Evolutionary conservation across 139 green algal species (phyloP).

Genomic region (Pseudopediastrum boryanum): DNA sequence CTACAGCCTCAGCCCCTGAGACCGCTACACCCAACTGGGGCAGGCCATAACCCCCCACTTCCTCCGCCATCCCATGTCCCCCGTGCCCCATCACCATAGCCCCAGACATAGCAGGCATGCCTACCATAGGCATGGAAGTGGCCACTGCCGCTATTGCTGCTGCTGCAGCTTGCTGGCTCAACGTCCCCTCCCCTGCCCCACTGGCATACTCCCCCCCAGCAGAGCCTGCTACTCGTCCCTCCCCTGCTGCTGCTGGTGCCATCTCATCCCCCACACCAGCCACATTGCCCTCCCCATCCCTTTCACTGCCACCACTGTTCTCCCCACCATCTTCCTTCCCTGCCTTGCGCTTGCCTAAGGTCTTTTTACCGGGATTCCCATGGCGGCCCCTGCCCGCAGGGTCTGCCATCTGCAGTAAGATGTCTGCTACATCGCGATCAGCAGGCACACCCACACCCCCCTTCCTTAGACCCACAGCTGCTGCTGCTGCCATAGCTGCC

Average conservation of each 20-base stretch:
- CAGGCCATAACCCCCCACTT: neutral
- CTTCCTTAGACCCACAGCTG: too few species aligned
- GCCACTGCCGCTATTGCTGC: slow-evolving; percentile 1
- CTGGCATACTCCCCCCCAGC: too few species aligned
- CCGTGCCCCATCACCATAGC: neutral
- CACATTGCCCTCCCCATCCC: too few species aligned
- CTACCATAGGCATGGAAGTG: neutral
- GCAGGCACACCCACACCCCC: too few species aligned
- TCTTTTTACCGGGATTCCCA: slow-evolving; percentile 13
- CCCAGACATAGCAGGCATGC: neutral
- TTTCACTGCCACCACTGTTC: too few species aligned
- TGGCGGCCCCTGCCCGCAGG: too few species aligned
- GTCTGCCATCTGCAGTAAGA: slow-evolving; percentile 26
- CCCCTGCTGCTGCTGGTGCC: too few species aligned
- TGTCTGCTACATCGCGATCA: slow-evolving; percentile 30
- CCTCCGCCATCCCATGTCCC: neutral
- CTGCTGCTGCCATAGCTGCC: neutral
- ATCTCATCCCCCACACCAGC: too few species aligned
- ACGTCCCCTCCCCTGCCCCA: too few species aligned
- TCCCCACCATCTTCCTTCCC: too few species aligned
- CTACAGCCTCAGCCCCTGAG: neutral
- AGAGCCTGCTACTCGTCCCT: too few species aligned
- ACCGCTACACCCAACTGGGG: neutral
- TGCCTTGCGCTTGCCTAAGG: too few species aligned
- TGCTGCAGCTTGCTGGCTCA: neutral